Evolutionary conservation across 2,329 filamentous ascomycete genomes (phyloP).

Genomic region (Colletotrichum sojae): DNA sequence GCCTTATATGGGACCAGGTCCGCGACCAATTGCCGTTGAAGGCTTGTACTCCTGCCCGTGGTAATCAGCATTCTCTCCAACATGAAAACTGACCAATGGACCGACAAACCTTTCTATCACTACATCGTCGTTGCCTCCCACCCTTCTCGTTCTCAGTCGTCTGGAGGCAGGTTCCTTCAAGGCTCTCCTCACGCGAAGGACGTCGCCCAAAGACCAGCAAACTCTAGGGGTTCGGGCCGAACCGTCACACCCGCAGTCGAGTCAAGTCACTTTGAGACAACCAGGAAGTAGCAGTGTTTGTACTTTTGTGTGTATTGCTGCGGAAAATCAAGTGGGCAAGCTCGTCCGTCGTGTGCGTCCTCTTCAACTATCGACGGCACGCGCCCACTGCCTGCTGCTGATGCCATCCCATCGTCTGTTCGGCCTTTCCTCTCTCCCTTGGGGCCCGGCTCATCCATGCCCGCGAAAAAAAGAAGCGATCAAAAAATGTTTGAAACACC

Average conservation of each 20-base stretch:
- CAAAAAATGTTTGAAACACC: constrained; percentile 22
- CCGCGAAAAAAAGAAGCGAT: constrained; percentile 4
- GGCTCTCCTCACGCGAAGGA: too few species aligned
- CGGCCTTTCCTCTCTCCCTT: not conserved
- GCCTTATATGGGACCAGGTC: too few species aligned
- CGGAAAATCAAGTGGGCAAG: constrained; percentile 26
- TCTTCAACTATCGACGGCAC: constrained; percentile 9
- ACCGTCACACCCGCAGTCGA: not conserved
- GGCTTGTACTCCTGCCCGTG: too few species aligned
- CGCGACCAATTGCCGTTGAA: too few species aligned
- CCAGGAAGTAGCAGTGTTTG: not conserved
- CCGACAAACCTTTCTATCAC: too few species aligned
- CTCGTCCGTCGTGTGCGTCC: constrained; percentile 14
- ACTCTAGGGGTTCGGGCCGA: not conserved
- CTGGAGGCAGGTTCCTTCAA: too few species aligned
- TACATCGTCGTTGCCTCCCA: too few species aligned
- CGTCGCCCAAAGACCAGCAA: not conserved
- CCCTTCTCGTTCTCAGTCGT: too few species aligned
- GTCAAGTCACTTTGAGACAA: not conserved
- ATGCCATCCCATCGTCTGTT: constrained; percentile 20
- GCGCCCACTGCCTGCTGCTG: constrained; percentile 2
- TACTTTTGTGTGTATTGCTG: constrained; percentile 38
- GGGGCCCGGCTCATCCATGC: not conserved
- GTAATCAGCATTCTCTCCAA: too few species aligned
- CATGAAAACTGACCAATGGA: too few species aligned